These are phyloP conservation scores for Leishmania guyanensis DNA, from an alignment of 208 protist genomes.

Conservation along the genomic window DNA sequence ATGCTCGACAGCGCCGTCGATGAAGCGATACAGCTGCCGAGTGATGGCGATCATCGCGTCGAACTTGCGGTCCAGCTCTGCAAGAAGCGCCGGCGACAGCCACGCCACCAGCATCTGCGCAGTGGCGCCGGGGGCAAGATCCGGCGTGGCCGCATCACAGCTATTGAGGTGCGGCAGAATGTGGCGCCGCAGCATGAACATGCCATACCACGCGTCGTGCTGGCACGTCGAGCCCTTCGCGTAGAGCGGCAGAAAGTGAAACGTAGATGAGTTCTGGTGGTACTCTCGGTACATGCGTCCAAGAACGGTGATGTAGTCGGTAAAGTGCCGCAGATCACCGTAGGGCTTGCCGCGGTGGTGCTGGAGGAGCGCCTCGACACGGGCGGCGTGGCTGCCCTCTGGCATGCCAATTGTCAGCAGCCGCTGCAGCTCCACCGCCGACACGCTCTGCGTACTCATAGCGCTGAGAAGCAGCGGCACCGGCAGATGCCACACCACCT, in stretches of 20 bases:
- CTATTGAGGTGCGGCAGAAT: constrained; percentile 90
- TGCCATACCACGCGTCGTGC: constrained; percentile 90
- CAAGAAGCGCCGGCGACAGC: constrained; percentile 60
- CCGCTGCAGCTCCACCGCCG: constrained; percentile 61
- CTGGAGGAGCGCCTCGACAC: constrained; percentile 89
- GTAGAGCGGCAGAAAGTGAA: constrained; percentile 84
- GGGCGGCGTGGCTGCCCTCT: constrained; percentile 50
- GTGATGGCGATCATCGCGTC: constrained; percentile 95
- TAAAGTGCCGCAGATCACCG: constrained; percentile 61
- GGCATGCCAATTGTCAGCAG: constrained; percentile 75
- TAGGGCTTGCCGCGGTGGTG: constrained; percentile 86
- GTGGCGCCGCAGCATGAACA: constrained; percentile 89
- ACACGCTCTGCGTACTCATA: constrained; percentile 59
- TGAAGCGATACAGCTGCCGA: constrained; percentile 96
- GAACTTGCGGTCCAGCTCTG: constrained; percentile 95
- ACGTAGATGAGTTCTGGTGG: constrained; percentile 63
- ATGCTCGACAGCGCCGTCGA: constrained; percentile 79
- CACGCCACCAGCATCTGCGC: constrained; percentile 44
- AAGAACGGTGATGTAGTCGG: constrained; percentile 81
- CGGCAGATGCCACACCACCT: constrained; percentile 88
- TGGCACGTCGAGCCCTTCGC: constrained; percentile 67
- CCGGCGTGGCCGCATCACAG: constrained; percentile 51
- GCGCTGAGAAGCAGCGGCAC: constrained; percentile 72
- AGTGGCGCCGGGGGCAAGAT: constrained; percentile 65
- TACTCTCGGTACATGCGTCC: constrained; percentile 85